Conservation (phyloP, 345 rosid species). For the Mercurialis annua region DNA sequence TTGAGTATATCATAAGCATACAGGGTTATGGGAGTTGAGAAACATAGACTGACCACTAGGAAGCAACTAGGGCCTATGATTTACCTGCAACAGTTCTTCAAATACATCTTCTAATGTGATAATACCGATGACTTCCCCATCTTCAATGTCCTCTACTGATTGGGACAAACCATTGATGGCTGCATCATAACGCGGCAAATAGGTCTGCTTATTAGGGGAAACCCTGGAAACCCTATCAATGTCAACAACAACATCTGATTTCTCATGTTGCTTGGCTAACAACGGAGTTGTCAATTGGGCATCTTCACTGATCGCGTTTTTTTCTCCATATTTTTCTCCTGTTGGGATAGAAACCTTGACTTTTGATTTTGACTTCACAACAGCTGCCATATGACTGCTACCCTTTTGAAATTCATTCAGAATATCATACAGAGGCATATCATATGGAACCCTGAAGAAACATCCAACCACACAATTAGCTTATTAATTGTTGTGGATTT, state of each 20-base stretch:
- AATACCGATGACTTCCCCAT: constrained; percentile 90
- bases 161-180: constrained; percentile 41
- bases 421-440: constrained; percentile 96
- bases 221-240: constrained; percentile 50
- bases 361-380: constrained; percentile 73
- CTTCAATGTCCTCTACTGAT: constrained; percentile 70
- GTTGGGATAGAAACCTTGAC: constrained; percentile 38
- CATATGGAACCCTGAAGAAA: constrained; percentile 78
- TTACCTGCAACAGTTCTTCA: constrained; percentile 89
- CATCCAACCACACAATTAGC: constrained; percentile 10
- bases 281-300: constrained; percentile 61
- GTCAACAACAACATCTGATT: constrained; percentile 56
- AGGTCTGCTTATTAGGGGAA: constrained; percentile 27
- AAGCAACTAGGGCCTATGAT: constrained; percentile 4
- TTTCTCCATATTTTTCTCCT: constrained; percentile 43
- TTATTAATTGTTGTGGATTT: neutral
- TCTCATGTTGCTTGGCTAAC: constrained; percentile 49
- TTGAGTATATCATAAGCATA: neutral
- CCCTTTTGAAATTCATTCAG: constrained; percentile 98
- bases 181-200: constrained; percentile 33
- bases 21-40: neutral
- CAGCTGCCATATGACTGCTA: constrained; percentile 99
- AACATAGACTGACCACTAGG: constrained; percentile 1
- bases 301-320: constrained; percentile 26
- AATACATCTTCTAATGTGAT: constrained; percentile 97